Conservation (phyloP, 2,329 filamentous ascomycete species). For the Aspergillus melleus region DNA sequence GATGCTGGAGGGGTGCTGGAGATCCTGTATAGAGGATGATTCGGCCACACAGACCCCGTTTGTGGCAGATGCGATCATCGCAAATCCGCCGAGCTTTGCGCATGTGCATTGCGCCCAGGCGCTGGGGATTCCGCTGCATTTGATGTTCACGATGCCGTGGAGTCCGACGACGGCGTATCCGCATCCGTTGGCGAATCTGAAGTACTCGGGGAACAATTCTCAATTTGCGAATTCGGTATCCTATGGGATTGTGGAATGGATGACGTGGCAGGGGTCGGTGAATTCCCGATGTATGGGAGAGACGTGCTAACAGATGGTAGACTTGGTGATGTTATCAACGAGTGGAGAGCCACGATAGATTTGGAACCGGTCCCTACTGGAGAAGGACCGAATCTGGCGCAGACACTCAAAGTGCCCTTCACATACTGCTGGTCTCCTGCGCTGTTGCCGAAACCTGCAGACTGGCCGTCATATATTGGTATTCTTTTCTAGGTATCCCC, state of each 20-base stretch:
- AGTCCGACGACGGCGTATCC: slow-evolving; percentile 46
- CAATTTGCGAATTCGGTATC: slow-evolving; percentile 45
- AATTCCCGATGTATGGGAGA: background rate
- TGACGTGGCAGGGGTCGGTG: slow-evolving; percentile 52
- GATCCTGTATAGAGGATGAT: slow-evolving; percentile 39
- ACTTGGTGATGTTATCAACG: slow-evolving; percentile 50
- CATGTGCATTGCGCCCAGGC: slow-evolving; percentile 56
- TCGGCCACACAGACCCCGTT: slow-evolving; percentile 41
- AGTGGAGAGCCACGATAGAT: slow-evolving; percentile 41
- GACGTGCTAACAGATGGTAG: slow-evolving; percentile 17
- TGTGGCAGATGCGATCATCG: slow-evolving; percentile 57
- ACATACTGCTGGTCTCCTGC: slow-evolving; percentile 50
- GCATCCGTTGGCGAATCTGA: slow-evolving; percentile 53
- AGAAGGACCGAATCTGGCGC: slow-evolving; percentile 38
- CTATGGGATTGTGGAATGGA: slow-evolving; percentile 49
- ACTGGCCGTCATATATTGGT: slow-evolving; percentile 43
- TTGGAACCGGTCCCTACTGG: slow-evolving; percentile 40
- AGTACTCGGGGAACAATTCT: slow-evolving; percentile 33
- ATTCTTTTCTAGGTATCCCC: background rate
- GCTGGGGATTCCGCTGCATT: slow-evolving; percentile 51
- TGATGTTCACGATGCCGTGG: slow-evolving; percentile 58
- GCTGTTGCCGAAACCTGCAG: slow-evolving; percentile 41
- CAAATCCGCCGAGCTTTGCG: slow-evolving; percentile 55
- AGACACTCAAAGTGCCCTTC: slow-evolving; percentile 41
- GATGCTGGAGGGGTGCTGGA: slow-evolving; percentile 44